Base-by-base conservation (phyloP, 305 asterid species). In the Fraxinus albicans region DNA sequence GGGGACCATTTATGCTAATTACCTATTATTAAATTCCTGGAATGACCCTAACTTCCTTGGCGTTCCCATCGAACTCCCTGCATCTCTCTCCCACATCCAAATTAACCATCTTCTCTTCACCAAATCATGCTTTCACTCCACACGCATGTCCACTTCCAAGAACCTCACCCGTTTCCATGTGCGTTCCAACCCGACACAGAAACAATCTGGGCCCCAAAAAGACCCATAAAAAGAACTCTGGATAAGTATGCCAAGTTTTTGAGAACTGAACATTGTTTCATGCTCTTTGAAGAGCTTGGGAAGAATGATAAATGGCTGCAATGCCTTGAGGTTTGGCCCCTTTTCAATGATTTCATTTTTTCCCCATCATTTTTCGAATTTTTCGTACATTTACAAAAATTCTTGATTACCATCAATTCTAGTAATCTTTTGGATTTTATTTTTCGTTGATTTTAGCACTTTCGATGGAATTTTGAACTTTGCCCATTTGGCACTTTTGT, bases 281-380 rank as follows among this genome's bases (percentile, higher is more conserved):
- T 94, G 90, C 91, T 96, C 72, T 94, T 96, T 83, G 99, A 96
- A 87, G 95, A 96, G 88, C 96, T 96, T 67, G 98, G 98, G 19
- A 93, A 76, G 90, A 84, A 86, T 36, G 97, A 91, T 33, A 88
- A 90, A 76, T 94, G 98, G 99, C 93, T 93, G 50, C 98, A 96
- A 69, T 96, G 40, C 40, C 94, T 94, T 35, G 98, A 95, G 99
- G 99, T 95, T 82, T 65, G 75, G 3, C 15, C 35, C 80, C 78
- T 34, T 3, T 3, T 7, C 33, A 2, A 25, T 8, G 7, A 73
- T n/a, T 78, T 33, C 2, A 3, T 34, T 74, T 23, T 58, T 21
- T 25, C 60, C 13, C 8, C 21, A 25, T 81, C 53, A 0, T 12
- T 38, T 27, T 10, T n/a, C 9, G 2, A 9, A 8, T 34, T 3